Percentiles rank a stretch among this genome's conserved stretches.
Conservation (phyloP, 164 flowering plant species). For the Dillenia suffruticosa region DNA sequence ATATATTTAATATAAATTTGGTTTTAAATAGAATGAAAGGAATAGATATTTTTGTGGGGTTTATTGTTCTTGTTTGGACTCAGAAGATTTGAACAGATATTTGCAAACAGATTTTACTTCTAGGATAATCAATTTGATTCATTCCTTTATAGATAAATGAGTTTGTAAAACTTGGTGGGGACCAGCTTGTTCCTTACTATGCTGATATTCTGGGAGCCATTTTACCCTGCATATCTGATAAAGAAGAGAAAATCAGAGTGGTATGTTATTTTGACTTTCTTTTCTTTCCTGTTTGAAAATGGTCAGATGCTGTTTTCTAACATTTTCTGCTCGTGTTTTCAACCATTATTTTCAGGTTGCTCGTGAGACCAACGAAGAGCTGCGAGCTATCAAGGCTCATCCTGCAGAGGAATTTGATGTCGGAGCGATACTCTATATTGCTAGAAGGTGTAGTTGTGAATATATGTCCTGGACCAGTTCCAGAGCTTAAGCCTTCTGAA, state of each 20-base stretch:
- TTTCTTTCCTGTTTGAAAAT: neutral
- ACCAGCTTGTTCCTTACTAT: conserved; percentile 92
- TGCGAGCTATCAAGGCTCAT: conserved; percentile 70
- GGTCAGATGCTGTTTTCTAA: neutral
- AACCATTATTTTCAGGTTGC: conserved; percentile 59
- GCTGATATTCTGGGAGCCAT: conserved; percentile 92
- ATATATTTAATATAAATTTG: too few species aligned
- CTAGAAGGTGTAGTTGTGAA: conserved; percentile 60
- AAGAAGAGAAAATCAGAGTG: conserved; percentile 93
- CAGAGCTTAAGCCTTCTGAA: conserved; percentile 23
- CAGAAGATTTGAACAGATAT: too few species aligned
- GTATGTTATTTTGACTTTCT: conserved; percentile 34
- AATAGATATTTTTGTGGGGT: too few species aligned
- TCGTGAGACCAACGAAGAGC: conserved; percentile 95
- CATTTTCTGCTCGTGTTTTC: neutral
- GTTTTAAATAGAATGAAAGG: too few species aligned
- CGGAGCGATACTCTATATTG: conserved; percentile 83
- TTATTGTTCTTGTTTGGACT: too few species aligned
- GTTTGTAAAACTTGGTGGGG: conserved; percentile 97
- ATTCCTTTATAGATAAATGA: conserved; percentile 63
- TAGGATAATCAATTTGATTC: too few species aligned
- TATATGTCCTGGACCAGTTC: conserved; percentile 24
- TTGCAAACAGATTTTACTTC: too few species aligned
- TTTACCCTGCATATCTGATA: conserved; percentile 92
- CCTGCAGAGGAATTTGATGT: conserved; percentile 91